Conservation (phyloP, 208 protist genomes). For the Crithidia mellificae region DNA sequence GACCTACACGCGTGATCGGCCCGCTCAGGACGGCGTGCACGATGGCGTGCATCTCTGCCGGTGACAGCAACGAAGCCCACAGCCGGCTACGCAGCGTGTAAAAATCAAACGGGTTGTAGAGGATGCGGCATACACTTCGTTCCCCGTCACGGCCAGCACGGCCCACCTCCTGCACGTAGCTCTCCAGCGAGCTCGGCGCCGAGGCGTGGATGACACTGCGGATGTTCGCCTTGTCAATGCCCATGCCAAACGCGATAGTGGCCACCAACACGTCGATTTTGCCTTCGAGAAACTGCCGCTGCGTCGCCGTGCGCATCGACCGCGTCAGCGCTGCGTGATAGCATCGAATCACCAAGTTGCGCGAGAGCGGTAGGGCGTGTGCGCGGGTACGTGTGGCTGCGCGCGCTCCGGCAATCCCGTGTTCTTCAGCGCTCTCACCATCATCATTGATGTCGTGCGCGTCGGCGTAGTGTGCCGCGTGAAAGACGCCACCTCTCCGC, state of each 20-base stretch:
- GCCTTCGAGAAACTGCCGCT: constrained; percentile 86
- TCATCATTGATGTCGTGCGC: neutral
- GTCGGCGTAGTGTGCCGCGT: constrained; percentile 8
- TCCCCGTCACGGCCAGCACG: constrained; percentile 95
- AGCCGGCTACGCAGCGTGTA: constrained; percentile 89
- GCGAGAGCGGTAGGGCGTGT: neutral
- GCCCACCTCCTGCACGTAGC: constrained; percentile 97
- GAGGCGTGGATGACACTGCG: constrained; percentile 96
- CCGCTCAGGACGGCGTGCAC: constrained; percentile 50
- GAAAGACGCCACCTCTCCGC: constrained; percentile 11
- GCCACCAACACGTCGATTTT: constrained; percentile 93
- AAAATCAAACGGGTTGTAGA: constrained; percentile 94
- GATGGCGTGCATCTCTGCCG: constrained; percentile 55
- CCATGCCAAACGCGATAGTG: constrained; percentile 98
- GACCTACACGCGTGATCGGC: constrained; percentile 48
- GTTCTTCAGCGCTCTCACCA: neutral
- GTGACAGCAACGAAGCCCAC: constrained; percentile 59
- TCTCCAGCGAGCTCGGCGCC: constrained; percentile 95
- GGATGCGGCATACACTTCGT: constrained; percentile 66
- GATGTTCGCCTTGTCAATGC: constrained; percentile 98
- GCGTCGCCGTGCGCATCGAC: constrained; percentile 52
- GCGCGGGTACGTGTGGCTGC: no score
- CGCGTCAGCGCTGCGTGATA: constrained; percentile 81
- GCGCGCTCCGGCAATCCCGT: no score
- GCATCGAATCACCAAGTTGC: constrained; percentile 53